Conservation (phyloP, 2,329 filamentous ascomycete genomes). For the Xylariales sp. region DNA sequence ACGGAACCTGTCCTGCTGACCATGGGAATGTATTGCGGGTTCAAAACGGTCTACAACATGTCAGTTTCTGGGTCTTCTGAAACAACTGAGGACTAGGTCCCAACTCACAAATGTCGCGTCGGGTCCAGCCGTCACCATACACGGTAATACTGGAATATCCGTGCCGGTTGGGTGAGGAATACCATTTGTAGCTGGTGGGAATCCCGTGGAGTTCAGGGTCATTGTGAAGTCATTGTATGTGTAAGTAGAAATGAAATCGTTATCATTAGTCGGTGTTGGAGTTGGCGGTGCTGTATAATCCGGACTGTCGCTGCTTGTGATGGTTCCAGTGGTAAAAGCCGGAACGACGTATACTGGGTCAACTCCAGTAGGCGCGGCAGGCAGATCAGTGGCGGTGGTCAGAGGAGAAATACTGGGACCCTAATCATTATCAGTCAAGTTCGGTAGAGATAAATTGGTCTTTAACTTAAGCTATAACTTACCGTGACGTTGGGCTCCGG, state of each 20-base stretch:
- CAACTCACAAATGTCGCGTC: neutral
- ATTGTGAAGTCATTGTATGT: conserved; percentile 1
- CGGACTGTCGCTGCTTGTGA: neutral
- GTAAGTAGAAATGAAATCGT: conserved; percentile 1
- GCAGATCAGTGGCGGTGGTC: neutral
- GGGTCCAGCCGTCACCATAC: neutral
- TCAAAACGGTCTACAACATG: neutral
- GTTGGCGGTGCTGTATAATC: neutral
- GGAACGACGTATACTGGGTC: neutral
- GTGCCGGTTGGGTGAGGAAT: conserved; percentile 1
- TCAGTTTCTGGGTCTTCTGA: neutral
- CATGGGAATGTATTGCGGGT: neutral
- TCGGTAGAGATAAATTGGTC: neutral
- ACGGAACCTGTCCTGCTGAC: conserved; percentile 1
- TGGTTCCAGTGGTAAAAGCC: neutral
- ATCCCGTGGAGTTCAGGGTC: neutral
- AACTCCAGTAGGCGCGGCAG: neutral
- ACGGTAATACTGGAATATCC: conserved; percentile 1
- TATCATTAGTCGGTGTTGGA: conserved; percentile 1
- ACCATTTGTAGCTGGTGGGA: neutral
- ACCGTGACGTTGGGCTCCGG: neutral
- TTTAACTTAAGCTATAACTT: neutral
- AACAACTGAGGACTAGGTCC: too few species aligned
- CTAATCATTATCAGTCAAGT: neutral
- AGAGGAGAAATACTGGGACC: neutral